Base-by-base conservation (phyloP, 1,284 basidiomycete species). In the Melampsora abietis-canadensis region DNA sequence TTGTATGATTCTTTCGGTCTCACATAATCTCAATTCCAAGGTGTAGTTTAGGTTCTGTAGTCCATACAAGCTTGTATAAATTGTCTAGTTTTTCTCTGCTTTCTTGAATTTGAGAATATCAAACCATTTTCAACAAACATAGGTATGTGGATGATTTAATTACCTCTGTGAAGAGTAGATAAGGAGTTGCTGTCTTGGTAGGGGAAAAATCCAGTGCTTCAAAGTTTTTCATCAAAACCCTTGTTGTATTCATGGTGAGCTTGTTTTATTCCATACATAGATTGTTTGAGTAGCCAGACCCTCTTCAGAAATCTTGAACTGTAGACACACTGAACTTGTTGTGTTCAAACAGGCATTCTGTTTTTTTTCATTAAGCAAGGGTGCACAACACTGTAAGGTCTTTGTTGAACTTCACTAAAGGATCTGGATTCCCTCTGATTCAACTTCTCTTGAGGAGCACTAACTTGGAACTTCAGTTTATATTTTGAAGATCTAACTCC, bases 231-330 rank as follows among this genome's bases (percentile, higher is more conserved):
- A n/a, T 40, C n/a, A 14, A 64, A 5, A 37, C 40, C 62, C 15
- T 1, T 64, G 21, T 64, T 64, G 31, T 30, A 66, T 47, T 66
- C 27, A n/a, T 6, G 37, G 47, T 44, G 64, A 46, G 64, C 64
- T 3, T 66, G 31, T 44, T 48, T 7, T 10, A 4, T 66, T 8
- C 64, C 64, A 66, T 66, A 66, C 30, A 66, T 17, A 8, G 64
- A 66, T 27, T 66, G 2, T 24, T 66, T 46, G 40, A 66, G 64
- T 15, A 19, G 12, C 44, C 31, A 44, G 15, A 66, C 64, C 21
- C 10, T 24, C 44, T 8, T 64, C 2, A 6, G 34, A 40, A 27
- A 27, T 27, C 27, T 27, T 1, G 27, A 27, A 27, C 2, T 27
- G 2, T 27, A 27, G 27, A 27, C 1, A 27, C 27, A 1, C 27